phyloP scores from a whole-genome alignment of 2,329 filamentous ascomycete genomes.

The Chaetomiaceae sp. region DNA sequence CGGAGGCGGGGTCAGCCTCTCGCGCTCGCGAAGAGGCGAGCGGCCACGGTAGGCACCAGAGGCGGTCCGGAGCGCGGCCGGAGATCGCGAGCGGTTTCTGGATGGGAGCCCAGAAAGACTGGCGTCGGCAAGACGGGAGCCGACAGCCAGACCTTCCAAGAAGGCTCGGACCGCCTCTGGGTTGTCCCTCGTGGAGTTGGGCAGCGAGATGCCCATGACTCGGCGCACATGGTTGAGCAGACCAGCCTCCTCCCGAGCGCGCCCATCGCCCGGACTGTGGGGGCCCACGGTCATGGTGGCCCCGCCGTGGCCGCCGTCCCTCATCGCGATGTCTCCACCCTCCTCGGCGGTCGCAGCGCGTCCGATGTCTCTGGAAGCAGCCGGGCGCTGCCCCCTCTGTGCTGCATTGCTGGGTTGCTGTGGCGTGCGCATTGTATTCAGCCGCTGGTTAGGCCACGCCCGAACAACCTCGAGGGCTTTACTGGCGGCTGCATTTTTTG shows the following conservation, averaged over 20 bases:
- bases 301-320: background rate
- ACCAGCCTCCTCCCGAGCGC: background rate
- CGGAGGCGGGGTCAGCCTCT: background rate
- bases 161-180: slow-evolving; percentile 20
- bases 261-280: too few species aligned
- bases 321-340: background rate
- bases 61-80: background rate
- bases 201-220: background rate
- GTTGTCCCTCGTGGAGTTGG: slow-evolving; percentile 10
- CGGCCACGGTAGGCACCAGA: background rate
- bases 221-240: background rate
- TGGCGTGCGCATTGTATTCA: too few species aligned
- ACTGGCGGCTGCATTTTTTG: slow-evolving; percentile 14
- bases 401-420: too few species aligned
- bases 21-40: background rate
- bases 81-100: slow-evolving; percentile 4
- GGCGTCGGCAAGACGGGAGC: slow-evolving; percentile 11
- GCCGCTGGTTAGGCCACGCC: background rate
- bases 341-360: background rate
- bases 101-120: background rate
- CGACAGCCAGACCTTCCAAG: slow-evolving; percentile 24
- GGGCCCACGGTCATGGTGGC: background rate
- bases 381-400: too few species aligned
- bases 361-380: too few species aligned
- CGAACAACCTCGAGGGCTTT: slow-evolving; percentile 15